Percentiles rank a stretch among this genome's conserved stretches.
Conservation (phyloP, 805 yeast species). For the Barnettozyma populi region DNA sequence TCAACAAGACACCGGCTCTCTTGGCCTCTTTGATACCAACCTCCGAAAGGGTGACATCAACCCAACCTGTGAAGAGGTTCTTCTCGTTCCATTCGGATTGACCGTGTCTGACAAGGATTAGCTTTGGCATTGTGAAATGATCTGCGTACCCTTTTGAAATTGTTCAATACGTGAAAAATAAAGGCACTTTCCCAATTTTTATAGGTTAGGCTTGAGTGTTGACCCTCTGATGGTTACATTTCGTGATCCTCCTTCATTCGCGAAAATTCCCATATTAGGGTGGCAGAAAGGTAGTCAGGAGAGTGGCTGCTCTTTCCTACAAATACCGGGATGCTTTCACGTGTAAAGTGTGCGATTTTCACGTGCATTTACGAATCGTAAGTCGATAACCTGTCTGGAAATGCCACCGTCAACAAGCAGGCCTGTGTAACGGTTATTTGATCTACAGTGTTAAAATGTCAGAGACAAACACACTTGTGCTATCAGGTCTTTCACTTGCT, state of each 20-base stretch:
- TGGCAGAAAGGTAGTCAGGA: not conserved
- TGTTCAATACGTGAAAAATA: not conserved
- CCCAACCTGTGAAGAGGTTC: conserved; percentile 99
- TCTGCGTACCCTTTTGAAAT: not conserved
- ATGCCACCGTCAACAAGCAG: too few species aligned
- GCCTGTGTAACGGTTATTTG: not conserved
- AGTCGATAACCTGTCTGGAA: too few species aligned
- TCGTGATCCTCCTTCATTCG: not conserved
- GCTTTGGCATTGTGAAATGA: conserved; percentile 44
- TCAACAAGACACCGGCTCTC: conserved; percentile 88
- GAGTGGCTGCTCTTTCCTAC: not conserved
- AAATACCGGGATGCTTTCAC: not conserved
- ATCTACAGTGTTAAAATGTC: not conserved
- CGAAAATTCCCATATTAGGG: not conserved
- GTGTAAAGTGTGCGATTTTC: not conserved
- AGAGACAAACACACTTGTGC: conserved; percentile 25
- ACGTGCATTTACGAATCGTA: not conserved
- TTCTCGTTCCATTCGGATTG: conserved; percentile 99
- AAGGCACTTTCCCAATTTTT: not conserved
- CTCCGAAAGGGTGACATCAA: conserved; percentile 81
- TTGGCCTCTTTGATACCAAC: conserved; percentile 86
- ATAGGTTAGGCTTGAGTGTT: not conserved
- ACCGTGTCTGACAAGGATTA: conserved; percentile 96
- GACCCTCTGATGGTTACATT: not conserved
- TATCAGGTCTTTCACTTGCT: conserved; percentile 16